phyloP scores from a whole-genome alignment of 2,329 filamentous ascomycete genomes.

The Penicillium sp. region DNA sequence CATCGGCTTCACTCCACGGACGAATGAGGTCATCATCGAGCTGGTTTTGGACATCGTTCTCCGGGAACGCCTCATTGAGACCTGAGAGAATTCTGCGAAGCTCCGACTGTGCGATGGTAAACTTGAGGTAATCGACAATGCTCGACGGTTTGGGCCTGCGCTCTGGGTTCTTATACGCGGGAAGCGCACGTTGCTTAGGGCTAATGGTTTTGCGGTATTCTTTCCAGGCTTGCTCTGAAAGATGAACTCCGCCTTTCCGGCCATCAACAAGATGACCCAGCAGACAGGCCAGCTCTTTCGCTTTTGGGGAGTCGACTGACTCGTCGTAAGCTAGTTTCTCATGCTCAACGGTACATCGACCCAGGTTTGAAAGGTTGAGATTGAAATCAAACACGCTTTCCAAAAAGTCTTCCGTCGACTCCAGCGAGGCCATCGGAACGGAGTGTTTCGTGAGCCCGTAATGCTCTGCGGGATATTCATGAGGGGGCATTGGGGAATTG shows the following conservation, averaged over 20 bases:
- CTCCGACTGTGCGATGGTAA: conserved; percentile 38
- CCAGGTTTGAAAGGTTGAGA: conserved; percentile 48
- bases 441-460: conserved; percentile 51
- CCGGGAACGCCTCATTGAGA: conserved; percentile 31
- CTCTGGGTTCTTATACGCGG: conserved; percentile 39
- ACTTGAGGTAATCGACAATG: conserved; percentile 47
- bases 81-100: conserved; percentile 30
- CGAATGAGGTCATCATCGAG: conserved; percentile 38
- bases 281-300: conserved; percentile 42
- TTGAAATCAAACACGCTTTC: conserved; percentile 49
- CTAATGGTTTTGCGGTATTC: conserved; percentile 36
- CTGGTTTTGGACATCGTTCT: conserved; percentile 9
- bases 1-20: conserved; percentile 29
- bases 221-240: conserved; percentile 42
- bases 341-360: conserved; percentile 51
- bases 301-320: conserved; percentile 33
- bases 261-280: conserved; percentile 48
- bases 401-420: conserved; percentile 42
- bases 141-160: conserved; percentile 30
- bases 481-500: conserved; percentile 50
- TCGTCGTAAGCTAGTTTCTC: conserved; percentile 56
- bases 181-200: conserved; percentile 26
- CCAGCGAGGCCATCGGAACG: conserved; percentile 42
- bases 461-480: conserved; percentile 35
- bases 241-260: conserved; percentile 45